A percentile compares a stretch with the other conserved stretches of the same genome.
These are phyloP conservation scores for Yamadazyma paraphyllophila DNA, from an alignment of 805 yeast species.

Conservation along the genomic window DNA sequence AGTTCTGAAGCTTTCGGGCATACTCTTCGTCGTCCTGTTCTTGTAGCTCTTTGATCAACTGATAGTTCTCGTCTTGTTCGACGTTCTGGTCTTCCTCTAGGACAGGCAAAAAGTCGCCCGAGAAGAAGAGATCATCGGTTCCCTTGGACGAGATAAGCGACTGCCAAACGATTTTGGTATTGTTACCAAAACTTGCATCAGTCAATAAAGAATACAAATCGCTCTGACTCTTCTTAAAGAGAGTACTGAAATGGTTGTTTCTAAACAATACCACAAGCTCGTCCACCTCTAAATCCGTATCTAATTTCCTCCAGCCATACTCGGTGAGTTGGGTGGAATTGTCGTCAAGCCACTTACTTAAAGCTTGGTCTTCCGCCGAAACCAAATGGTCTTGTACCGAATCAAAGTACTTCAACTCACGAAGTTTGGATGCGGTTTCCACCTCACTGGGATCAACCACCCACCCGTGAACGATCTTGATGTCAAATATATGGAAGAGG, in stretches of 20 bases:
- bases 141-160: slow-evolving; percentile 68
- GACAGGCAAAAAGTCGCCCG: slow-evolving; percentile 60
- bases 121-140: slow-evolving; percentile 62
- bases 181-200: slow-evolving; percentile 61
- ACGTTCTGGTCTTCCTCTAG: slow-evolving; percentile 19
- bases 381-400: slow-evolving; percentile 57
- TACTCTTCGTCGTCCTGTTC: slow-evolving; percentile 55
- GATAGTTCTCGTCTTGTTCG: slow-evolving; percentile 18
- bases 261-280: slow-evolving; percentile 74
- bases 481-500: slow-evolving; percentile 56
- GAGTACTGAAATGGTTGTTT: slow-evolving; percentile 83
- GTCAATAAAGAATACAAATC: slow-evolving; percentile 66
- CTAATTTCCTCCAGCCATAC: slow-evolving; percentile 55
- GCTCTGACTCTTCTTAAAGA: slow-evolving; percentile 49
- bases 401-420: slow-evolving; percentile 36
- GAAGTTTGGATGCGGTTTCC: background rate
- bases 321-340: slow-evolving; percentile 77
- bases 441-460: slow-evolving; percentile 38
- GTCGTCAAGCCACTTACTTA: slow-evolving; percentile 42
- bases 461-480: slow-evolving; percentile 84
- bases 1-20: slow-evolving; percentile 45
- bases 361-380: slow-evolving; percentile 11
- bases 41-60: slow-evolving; percentile 48
- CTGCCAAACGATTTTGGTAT: slow-evolving; percentile 75
- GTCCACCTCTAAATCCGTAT: slow-evolving; percentile 45